These are phyloP conservation scores for Dendrostoma leiphaemia DNA, from an alignment of 2,329 filamentous ascomycete species.

Conservation along the genomic window DNA sequence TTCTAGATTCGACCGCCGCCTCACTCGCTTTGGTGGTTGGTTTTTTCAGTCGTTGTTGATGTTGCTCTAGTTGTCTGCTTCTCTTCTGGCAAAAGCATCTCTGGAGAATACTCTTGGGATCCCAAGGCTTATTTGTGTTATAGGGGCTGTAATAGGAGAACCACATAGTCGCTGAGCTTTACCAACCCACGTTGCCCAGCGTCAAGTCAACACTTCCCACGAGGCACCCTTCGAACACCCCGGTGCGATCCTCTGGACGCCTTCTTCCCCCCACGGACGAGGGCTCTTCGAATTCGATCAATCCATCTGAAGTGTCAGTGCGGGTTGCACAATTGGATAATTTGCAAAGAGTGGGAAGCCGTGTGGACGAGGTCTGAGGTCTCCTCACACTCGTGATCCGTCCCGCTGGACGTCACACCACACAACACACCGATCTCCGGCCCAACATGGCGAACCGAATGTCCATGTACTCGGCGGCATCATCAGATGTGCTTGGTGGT, in stretches of 20 bases:
- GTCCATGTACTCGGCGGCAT: constrained; percentile 68
- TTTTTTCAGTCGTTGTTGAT: constrained; percentile 38
- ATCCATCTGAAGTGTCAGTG: neutral
- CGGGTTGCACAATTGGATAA: neutral
- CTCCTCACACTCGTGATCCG: constrained; percentile 29
- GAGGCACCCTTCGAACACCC: neutral
- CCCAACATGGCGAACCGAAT: constrained; percentile 59
- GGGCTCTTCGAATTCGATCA: neutral
- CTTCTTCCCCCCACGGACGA: constrained; percentile 12
- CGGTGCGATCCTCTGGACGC: neutral
- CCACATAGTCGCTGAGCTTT: constrained; percentile 8
- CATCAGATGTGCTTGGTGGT: constrained; percentile 56
- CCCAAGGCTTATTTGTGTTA: neutral
- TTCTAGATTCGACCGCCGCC: constrained; percentile 35
- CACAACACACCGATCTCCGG: constrained; percentile 14
- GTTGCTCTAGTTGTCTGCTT: constrained; percentile 22
- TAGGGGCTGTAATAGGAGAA: constrained; percentile 13
- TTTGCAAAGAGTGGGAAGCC: neutral
- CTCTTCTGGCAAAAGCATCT: constrained; percentile 12
- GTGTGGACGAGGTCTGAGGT: constrained; percentile 2
- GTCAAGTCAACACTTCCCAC: constrained; percentile 23
- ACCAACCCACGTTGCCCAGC: constrained; percentile 25
- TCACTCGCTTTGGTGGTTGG: constrained; percentile 61
- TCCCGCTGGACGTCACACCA: constrained; percentile 33
- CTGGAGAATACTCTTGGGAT: constrained; percentile 1